Base-by-base conservation (phyloP, 179 eudicot species). In the Heliamphora pulchella region DNA sequence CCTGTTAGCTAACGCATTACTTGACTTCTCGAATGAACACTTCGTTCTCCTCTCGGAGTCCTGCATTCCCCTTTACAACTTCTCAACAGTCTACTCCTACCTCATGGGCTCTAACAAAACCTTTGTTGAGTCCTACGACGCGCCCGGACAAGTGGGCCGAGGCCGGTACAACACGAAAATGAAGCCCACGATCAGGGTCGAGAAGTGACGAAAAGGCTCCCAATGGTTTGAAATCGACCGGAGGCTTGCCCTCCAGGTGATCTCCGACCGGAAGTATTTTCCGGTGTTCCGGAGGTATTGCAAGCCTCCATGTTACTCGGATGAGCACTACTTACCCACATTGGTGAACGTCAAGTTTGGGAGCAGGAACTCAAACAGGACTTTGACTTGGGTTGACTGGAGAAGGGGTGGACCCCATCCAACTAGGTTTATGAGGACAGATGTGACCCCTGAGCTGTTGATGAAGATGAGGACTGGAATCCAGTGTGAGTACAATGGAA, bases 321-420 rank as follows among this genome's bases (percentile, higher is more conserved):
- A 86, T 47, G 89, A 86, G 55, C 89, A 86, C 55, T 86, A 86
- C 67, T 48, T 86, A 71, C 89, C 89, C 0, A 86, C 89, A 63
- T 80, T 80, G 74, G 81, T 80, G 13, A 80, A 83, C 20, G 80
- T 84, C 2, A 80, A 76, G 18, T 86, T 80, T 75, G 58, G 81
- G 78, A 4, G 53, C 67, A 80, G 41, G 78, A 86, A 86, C 44
- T 80, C 90, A 0, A 82, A 87, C 66, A 65, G 90, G 75, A 87
- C 84, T 8, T 15, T 87, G 74, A 87, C 90, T 3, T 87, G 90
- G 90, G 87, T 86, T 54, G 84, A 87, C 65, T 87, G 90, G 90
- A 75, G 84, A 0, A 82, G 55, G 53, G 85, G 78, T 5, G 86
- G 90, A 31, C 81, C 88, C 13, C 90, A 87, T 51, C 90, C 88